These are phyloP conservation scores for Hygrophila difformis DNA, from an alignment of 257 asterid species.

Conservation along the genomic window DNA sequence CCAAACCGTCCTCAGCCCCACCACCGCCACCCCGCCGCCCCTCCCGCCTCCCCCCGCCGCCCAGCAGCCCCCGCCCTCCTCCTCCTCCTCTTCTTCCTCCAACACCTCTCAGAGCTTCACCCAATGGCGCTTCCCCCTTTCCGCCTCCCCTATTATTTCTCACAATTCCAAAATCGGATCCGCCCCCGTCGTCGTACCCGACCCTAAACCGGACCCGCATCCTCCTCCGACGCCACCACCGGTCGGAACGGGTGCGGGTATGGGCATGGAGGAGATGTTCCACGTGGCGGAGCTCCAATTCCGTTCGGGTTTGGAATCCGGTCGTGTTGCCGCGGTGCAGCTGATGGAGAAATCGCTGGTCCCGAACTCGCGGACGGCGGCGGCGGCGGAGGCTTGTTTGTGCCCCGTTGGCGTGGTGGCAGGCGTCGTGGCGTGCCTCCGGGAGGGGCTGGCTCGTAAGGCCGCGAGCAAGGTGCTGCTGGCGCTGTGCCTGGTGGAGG, in stretches of 20 bases:
- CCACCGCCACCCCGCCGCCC: slow-evolving; percentile 67
- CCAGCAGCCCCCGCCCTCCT: slow-evolving; percentile 20
- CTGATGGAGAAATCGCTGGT: slow-evolving; percentile 56
- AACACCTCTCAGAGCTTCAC: slow-evolving; percentile 81
- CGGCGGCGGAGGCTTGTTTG: slow-evolving; percentile 16
- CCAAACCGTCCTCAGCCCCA: slow-evolving; percentile 65
- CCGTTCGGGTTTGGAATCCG: slow-evolving; percentile 33
- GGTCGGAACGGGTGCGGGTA: too few species aligned
- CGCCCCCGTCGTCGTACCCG: slow-evolving; percentile 2
- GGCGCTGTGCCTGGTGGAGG: slow-evolving; percentile 60
- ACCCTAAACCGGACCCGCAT: slow-evolving; percentile 14
- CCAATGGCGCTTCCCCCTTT: slow-evolving; percentile 65
- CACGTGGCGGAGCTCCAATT: slow-evolving; percentile 54
- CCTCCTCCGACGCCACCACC: slow-evolving; percentile 3
- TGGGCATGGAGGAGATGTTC: slow-evolving; percentile 42
- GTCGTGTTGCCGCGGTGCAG: slow-evolving; percentile 40
- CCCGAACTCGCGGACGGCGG: slow-evolving; percentile 46
- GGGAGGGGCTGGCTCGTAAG: slow-evolving; percentile 38
- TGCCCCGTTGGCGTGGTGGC: slow-evolving; percentile 46
- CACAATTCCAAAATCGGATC: slow-evolving; percentile 23
- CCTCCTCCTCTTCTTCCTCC: slow-evolving; percentile 71
- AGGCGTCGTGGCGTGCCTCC: slow-evolving; percentile 47
- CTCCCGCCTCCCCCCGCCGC: slow-evolving; percentile 27
- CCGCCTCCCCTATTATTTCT: slow-evolving; percentile 32
- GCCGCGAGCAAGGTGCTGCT: slow-evolving; percentile 59